Evolutionary conservation across 2,329 filamentous ascomycete genomes (phyloP), one percentile per base, ranked within the genome.

Genomic region (Arachnomyces sp.): DNA sequence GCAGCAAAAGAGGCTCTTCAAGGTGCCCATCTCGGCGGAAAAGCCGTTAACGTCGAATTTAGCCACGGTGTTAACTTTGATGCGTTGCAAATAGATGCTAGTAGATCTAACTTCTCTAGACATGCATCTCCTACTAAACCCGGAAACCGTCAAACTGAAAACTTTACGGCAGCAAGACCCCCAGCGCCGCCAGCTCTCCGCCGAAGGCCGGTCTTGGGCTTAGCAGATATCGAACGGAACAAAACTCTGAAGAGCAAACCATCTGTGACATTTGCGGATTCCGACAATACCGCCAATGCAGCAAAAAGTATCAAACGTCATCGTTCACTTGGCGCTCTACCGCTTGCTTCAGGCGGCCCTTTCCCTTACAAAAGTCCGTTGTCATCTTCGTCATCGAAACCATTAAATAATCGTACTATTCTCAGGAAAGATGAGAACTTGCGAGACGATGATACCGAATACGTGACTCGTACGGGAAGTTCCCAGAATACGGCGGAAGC

Each of bases 41-140:
- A 64, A 35, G 54, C 59, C 5, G 60, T 66, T 38, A 65, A 66
- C 42, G 48, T 67, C 16, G 63, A 66, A 40, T 59, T 57, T 38
- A 61, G 57, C 39, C 53, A 65, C 32, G 49, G 50, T 41, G 38
- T 47, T 6, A 52, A 55, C 2, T 54, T 57, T 37, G 34, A 44
- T 14, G 31, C 29, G 28, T 28, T 53, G 12, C 40, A 40, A 34
- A 18, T 33, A 5, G 16, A 31, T 14, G 9, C 2, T 4, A 25
- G 28, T 18, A 15, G 16, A n/a, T 18, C 18, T 17, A 33, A 40
- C 12, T 30, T 9, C 9, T 25, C 21, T 25, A 25, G 21, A 5
- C 21, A 5, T 25, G 5, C 5, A 9, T 9, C 21, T 25, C 21
- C 5, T 9, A 5, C 21, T 25, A 9, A 25, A 5, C 9, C 21